phyloP scores from a whole-genome alignment of 164 flowering plant species.

The Cinnamomum chago region DNA sequence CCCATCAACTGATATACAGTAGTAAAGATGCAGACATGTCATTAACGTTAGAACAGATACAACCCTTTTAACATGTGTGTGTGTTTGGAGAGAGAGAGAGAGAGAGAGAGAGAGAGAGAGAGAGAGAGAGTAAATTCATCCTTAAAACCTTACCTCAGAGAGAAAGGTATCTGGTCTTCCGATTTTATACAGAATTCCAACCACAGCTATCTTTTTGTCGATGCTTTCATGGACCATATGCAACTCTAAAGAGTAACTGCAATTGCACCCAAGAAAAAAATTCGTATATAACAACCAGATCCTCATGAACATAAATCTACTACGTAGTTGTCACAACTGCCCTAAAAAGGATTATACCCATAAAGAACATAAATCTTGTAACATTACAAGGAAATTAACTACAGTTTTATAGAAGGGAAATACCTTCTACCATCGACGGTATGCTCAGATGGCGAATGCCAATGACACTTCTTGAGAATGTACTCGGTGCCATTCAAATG shows the following conservation, averaged over 20 bases:
- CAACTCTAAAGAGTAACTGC: conserved; percentile 33
- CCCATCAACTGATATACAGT: conserved; percentile 13
- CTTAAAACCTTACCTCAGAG: conserved; percentile 23
- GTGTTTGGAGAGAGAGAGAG: background rate
- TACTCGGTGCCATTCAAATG: conserved; percentile 33
- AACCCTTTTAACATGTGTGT: too few relatives aligned
- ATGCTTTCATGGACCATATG: conserved; percentile 56
- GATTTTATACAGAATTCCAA: conserved; percentile 47
- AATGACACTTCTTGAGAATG: conserved; percentile 36
- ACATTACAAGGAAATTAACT: background rate
- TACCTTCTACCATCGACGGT: conserved; percentile 41
- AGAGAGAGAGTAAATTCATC: background rate
- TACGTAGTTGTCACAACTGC: too few relatives aligned
- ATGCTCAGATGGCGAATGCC: conserved; percentile 69
- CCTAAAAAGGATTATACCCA: too few relatives aligned
- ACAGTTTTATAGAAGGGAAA: background rate
- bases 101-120: background rate
- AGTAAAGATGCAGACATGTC: too few relatives aligned
- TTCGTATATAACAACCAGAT: too few relatives aligned
- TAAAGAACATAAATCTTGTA: too few relatives aligned
- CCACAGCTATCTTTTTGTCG: conserved; percentile 33
- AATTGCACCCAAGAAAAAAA: background rate
- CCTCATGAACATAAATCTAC: too few relatives aligned
- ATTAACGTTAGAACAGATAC: too few relatives aligned
- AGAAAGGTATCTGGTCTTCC: conserved; percentile 55